A percentile compares a stretch with the other conserved stretches of the same genome.
phyloP scores from a whole-genome alignment of 1,284 basidiomycete species.

The Austroboletus niveus region DNA sequence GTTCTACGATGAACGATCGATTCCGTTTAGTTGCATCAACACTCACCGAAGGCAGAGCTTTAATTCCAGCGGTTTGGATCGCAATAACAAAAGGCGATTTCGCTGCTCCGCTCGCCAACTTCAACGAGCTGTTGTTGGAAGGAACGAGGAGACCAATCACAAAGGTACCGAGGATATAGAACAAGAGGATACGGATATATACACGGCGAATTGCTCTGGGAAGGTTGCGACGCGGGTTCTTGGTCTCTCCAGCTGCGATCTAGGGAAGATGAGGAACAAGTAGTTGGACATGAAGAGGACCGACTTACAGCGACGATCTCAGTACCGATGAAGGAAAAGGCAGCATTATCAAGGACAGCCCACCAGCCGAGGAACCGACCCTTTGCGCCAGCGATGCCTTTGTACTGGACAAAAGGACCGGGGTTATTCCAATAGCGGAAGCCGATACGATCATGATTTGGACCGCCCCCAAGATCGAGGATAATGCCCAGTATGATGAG shows the following conservation, averaged over 20 bases:
- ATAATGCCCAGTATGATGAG: constrained; percentile 42
- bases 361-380: constrained; percentile 57
- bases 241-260: constrained; percentile 67
- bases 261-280: constrained; percentile 18
- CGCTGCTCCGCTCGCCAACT: constrained; percentile 47
- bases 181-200: constrained; percentile 65
- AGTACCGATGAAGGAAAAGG: constrained; percentile 74
- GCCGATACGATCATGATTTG: constrained; percentile 48
- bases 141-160: constrained; percentile 68
- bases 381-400: constrained; percentile 42
- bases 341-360: constrained; percentile 56
- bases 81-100: constrained; percentile 73
- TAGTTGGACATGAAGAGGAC: not conserved
- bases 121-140: constrained; percentile 48
- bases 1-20: constrained; percentile 25
- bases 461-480: constrained; percentile 60
- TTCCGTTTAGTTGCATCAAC: not conserved
- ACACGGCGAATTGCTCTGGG: constrained; percentile 63
- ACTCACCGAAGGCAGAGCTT: constrained; percentile 51
- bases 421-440: constrained; percentile 56
- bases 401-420: constrained; percentile 51
- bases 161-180: constrained; percentile 55
- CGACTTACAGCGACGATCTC: constrained; percentile 73
- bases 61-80: constrained; percentile 60
- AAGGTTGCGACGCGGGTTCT: constrained; percentile 52